Base-by-base conservation (phyloP, 768 basidiomycete genomes). In the Leccinum subtestaceum region DNA sequence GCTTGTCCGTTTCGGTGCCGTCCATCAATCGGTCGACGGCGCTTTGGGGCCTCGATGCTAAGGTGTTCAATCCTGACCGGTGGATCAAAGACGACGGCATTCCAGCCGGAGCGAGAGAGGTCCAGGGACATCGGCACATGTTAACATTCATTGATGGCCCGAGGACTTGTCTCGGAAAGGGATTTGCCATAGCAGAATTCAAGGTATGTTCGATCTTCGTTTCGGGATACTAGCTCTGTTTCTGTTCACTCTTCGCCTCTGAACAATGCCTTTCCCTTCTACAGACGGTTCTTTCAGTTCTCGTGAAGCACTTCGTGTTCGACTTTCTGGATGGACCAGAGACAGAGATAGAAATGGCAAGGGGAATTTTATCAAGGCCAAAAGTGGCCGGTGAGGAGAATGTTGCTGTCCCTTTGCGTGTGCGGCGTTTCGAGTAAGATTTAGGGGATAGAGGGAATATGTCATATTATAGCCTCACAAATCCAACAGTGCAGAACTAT, bases 11-110 rank as follows among this genome's bases (percentile, higher is more conserved):
- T 3, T 78, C 81, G 2, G 76, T 85, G 29, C 54, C 67, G 6
- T 71, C 72, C 19, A 74, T 84, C 52, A 87, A 88, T 67, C 68
- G 74, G 6, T 80, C 81, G n/a, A 76, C 75, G 55, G 70, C 68
- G 1, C 67, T 87, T 32, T 90, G 89, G 88, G 88, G 88, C 2
- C 65, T 75, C 0, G 80, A 85, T 57, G 80, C 85, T 4, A 76
- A 78, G 23, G 78, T 78, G 50, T 91, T 85, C 68, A 75, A 80
- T 43, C 88, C 88, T 0, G 83, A 84, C 55, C 76, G 88, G 5
- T 90, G 89, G 88, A 72, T 89, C 9, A 63, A 63, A 5, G 69
- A 72, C 5, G 71, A 70, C 13, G 68, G 72, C 1, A 63, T 67
- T 8, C 63, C 66, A 2, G 51, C 46, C n/a, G 48, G 49, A 29